These are phyloP conservation scores for Musa schizocarpa DNA, from an alignment of 176 grass and related monocot species.

Conservation along the genomic window DNA sequence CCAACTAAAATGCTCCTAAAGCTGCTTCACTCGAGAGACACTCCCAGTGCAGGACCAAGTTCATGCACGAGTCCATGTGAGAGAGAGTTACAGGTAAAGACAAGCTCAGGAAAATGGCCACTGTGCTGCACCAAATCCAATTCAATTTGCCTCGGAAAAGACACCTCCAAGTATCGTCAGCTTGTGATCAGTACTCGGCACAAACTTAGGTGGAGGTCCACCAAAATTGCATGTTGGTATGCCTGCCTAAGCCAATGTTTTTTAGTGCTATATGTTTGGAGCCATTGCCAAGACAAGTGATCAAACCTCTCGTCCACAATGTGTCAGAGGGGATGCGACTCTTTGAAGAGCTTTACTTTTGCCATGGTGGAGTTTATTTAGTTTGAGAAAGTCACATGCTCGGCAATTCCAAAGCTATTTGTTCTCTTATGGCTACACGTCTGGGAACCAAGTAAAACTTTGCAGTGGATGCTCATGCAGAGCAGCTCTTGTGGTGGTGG, in stretches of 20 bases:
- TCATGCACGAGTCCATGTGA: too few relatives aligned
- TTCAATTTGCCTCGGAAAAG: not conserved
- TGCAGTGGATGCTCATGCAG: too few relatives aligned
- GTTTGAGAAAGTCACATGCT: constrained; percentile 1
- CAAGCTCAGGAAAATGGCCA: too few relatives aligned
- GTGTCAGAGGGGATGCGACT: not conserved
- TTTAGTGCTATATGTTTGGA: too few relatives aligned
- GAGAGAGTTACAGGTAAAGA: too few relatives aligned
- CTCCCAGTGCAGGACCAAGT: too few relatives aligned
- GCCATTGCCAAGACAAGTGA: not conserved
- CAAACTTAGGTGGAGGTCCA: not conserved
- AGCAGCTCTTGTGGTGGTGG: too few relatives aligned
- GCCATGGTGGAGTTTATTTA: not conserved
- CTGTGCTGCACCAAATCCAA: not conserved
- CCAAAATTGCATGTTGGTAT: not conserved
- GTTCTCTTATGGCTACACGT: not conserved
- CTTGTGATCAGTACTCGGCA: not conserved
- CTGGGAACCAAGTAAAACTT: too few relatives aligned
- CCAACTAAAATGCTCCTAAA: not conserved
- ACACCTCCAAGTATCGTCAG: not conserved
- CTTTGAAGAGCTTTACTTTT: not conserved
- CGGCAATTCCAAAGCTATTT: not conserved
- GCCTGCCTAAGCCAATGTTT: too few relatives aligned
- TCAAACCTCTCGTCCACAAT: not conserved
- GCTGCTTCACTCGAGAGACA: not conserved